Percentiles rank a stretch among this genome's conserved stretches.
These are phyloP conservation scores for Diospyros lotus DNA, from an alignment of 148 eudicot genomes.

Conservation along the genomic window DNA sequence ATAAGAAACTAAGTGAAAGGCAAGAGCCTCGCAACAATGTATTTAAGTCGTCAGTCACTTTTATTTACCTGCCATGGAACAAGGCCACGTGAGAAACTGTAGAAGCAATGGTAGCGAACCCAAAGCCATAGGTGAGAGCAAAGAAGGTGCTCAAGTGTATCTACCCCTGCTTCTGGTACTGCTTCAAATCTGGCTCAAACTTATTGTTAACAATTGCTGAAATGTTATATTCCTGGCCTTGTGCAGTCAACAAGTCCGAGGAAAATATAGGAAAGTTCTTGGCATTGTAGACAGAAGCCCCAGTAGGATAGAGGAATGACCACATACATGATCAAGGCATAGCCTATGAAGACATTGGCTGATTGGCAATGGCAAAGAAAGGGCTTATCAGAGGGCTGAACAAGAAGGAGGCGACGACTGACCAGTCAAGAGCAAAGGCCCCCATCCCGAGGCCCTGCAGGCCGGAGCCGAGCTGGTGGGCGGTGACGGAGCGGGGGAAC, in stretches of 20 bases:
- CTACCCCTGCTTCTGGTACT: slow-evolving; percentile 36
- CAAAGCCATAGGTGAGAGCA: slow-evolving; percentile 48
- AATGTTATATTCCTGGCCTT: slow-evolving; percentile 36
- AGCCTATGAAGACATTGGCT: slow-evolving; percentile 31
- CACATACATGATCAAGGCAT: slow-evolving; percentile 22
- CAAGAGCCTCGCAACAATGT: no score
- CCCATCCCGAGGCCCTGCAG: slow-evolving; percentile 40
- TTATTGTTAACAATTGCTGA: slow-evolving; percentile 33
- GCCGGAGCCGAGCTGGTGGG: slow-evolving; percentile 56
- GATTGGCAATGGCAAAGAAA: slow-evolving; percentile 37
- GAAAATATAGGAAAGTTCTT: slow-evolving; percentile 43
- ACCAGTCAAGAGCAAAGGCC: slow-evolving; percentile 48
- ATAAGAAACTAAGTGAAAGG: no score
- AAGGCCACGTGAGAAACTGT: slow-evolving; percentile 44
- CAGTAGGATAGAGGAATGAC: slow-evolving; percentile 41
- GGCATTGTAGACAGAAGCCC: slow-evolving; percentile 31
- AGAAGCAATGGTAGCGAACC: slow-evolving; percentile 48
- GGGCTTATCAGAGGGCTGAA: slow-evolving; percentile 45
- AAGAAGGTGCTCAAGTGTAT: slow-evolving; percentile 46
- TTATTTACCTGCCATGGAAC: slow-evolving; percentile 50
- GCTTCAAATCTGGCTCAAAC: slow-evolving; percentile 34
- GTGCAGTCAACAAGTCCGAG: slow-evolving; percentile 25
- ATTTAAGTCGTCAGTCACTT: no score
- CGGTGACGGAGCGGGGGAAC: slow-evolving; percentile 34
- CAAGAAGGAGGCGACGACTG: slow-evolving; percentile 23